Conservation (phyloP, 257 asterid genomes). For the Solanum paucissectum region DNA sequence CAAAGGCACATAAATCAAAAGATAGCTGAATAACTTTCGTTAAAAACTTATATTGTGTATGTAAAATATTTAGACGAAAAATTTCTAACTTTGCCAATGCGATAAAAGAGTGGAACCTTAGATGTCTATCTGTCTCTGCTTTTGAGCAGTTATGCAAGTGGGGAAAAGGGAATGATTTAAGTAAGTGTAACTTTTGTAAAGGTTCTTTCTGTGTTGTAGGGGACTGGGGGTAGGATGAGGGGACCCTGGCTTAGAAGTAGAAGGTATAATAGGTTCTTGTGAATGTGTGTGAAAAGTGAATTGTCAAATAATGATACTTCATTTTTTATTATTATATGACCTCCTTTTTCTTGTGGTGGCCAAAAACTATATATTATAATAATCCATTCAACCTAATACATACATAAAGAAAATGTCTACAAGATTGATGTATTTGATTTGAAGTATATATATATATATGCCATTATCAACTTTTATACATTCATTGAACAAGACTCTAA, state of each 20-base stretch:
- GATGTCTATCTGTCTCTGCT: neutral
- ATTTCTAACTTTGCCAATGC: neutral
- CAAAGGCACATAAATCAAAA: neutral
- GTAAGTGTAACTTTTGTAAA: conserved; percentile 12
- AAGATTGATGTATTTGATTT: neutral
- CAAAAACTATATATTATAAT: conserved; percentile 9
- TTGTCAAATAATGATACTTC: conserved; percentile 8
- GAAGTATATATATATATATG: neutral
- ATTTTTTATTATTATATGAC: conserved; percentile 2
- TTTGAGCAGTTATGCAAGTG: conserved; percentile 12
- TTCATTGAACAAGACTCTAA: neutral
- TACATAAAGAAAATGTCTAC: conserved; percentile 12
- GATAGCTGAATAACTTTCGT: neutral
- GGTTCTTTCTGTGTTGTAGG: conserved; percentile 14
- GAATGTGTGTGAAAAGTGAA: conserved; percentile 27
- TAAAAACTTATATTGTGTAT: neutral
- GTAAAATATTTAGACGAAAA: neutral
- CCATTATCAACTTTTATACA: conserved; percentile 7
- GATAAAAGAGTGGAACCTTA: neutral
- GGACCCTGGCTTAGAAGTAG: conserved; percentile 5
- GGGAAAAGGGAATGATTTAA: conserved; percentile 18
- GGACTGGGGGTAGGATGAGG: neutral
- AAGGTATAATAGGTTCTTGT: conserved; percentile 15
- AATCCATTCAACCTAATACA: conserved; percentile 2
- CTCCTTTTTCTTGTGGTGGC: conserved; percentile 8